A percentile compares a stretch with the other conserved stretches of the same genome.
Evolutionary conservation across 1,284 basidiomycete genomes (phyloP).

Genomic region (Ceratobasidium sp.): DNA sequence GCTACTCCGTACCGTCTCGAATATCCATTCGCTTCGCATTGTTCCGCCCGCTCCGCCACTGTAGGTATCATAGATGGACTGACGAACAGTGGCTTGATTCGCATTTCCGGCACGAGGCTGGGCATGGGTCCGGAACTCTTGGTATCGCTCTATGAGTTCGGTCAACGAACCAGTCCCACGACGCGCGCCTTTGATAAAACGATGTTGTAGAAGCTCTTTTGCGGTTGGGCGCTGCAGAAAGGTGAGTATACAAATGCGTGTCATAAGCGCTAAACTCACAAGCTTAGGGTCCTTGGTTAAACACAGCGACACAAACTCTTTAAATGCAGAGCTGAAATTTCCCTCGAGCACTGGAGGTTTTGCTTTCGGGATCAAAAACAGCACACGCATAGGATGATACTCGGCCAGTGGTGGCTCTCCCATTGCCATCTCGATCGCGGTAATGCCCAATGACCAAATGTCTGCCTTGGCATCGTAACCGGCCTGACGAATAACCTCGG

Average conservation of each 20-base stretch:
- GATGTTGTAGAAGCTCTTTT: conserved; percentile 89
- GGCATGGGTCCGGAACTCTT: conserved; percentile 66
- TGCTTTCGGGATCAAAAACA: conserved; percentile 96
- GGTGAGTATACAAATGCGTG: conserved; percentile 43
- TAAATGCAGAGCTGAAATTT: conserved; percentile 82
- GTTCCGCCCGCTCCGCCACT: conserved; percentile 53
- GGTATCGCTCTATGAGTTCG: conserved; percentile 84
- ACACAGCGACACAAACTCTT: conserved; percentile 91
- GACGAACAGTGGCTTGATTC: conserved; percentile 34
- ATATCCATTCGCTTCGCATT: conserved; percentile 92
- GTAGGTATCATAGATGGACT: conserved; percentile 32
- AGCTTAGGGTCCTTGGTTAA: conserved; percentile 88
- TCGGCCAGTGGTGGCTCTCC: conserved; percentile 94
- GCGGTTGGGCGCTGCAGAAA: conserved; percentile 79
- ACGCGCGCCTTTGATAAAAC: conserved; percentile 85
- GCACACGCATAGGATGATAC: conserved; percentile 94
- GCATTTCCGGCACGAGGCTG: conserved; percentile 30
- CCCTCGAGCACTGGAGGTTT: conserved; percentile 92
- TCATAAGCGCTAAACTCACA: conserved; percentile 56
- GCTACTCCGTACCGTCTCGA: conserved; percentile 82
- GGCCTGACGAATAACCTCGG: conserved; percentile 95
- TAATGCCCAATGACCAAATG: conserved; percentile 97
- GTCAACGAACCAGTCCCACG: conserved; percentile 78
- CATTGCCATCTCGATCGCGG: conserved; percentile 94
- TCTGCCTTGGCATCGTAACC: conserved; percentile 97